These are phyloP conservation scores for Globomyces pollinis-pini DNA, from an alignment of 192 early-diverging fungal genomes.

Conservation along the genomic window DNA sequence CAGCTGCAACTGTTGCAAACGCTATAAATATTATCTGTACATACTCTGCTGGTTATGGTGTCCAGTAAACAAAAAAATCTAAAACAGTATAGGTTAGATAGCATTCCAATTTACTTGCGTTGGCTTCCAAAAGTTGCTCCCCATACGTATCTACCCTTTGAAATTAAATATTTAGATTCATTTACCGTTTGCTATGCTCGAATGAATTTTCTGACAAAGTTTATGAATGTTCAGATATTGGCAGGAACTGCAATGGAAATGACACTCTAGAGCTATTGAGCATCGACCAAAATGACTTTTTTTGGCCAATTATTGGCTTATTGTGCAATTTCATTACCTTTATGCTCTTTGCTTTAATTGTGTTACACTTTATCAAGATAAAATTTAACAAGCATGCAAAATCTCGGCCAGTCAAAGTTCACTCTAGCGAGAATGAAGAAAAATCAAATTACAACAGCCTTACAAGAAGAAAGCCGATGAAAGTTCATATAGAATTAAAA, in stretches of 20 bases:
- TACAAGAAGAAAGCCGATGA: too few relatives aligned
- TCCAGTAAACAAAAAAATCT: too few relatives aligned
- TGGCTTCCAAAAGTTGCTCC: neutral
- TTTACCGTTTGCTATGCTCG: constrained; percentile 22
- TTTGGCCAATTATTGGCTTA: constrained; percentile 17
- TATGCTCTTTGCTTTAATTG: constrained; percentile 20
- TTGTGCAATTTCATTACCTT: too few relatives aligned
- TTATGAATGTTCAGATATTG: constrained; percentile 25
- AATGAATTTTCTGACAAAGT: constrained; percentile 36
- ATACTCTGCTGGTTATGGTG: constrained; percentile 9
- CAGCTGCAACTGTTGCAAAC: constrained; percentile 32
- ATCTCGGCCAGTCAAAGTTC: too few relatives aligned
- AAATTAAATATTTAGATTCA: constrained; percentile 23
- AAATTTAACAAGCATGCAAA: too few relatives aligned
- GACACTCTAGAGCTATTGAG: constrained; percentile 18
- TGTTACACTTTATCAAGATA: constrained; percentile 1
- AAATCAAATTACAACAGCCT: too few relatives aligned
- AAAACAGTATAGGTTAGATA: too few relatives aligned
- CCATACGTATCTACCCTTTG: neutral
- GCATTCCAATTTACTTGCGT: neutral
- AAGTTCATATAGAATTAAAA: too few relatives aligned
- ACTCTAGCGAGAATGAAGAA: too few relatives aligned
- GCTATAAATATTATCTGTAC: constrained; percentile 28
- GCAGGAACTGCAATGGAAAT: constrained; percentile 24
- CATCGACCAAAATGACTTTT: constrained; percentile 17